Conservation (phyloP, 2,329 filamentous ascomycete genomes). For the Paecilomyces dactylethromorphus region DNA sequence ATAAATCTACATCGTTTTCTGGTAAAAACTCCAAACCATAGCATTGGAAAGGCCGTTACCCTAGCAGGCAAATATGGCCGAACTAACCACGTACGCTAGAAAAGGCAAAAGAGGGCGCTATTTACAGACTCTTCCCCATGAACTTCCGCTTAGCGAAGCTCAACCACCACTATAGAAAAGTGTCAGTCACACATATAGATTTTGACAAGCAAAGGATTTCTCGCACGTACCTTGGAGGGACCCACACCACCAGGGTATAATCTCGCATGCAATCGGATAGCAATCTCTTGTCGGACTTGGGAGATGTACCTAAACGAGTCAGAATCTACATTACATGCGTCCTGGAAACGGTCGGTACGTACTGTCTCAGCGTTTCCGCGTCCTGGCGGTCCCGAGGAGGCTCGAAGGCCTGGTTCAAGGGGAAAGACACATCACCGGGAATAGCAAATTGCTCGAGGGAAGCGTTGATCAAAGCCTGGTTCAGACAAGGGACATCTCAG, state of each 20-base stretch:
- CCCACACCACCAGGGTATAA: slow-evolving; percentile 72
- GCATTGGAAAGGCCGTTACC: background rate
- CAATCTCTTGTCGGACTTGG: slow-evolving; percentile 90
- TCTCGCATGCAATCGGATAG: slow-evolving; percentile 70
- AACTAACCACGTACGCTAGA: background rate
- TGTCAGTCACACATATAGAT: background rate
- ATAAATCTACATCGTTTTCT: background rate
- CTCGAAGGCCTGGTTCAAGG: slow-evolving; percentile 95
- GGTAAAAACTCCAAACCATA: background rate
- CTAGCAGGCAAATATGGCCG: background rate
- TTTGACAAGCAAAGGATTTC: slow-evolving; percentile 18
- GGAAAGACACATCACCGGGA: slow-evolving; percentile 87
- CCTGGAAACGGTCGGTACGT: slow-evolving; percentile 31
- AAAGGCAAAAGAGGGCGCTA: slow-evolving; percentile 3
- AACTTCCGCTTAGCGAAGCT: slow-evolving; percentile 99
- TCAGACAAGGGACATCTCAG: slow-evolving; percentile 26
- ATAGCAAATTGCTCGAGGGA: slow-evolving; percentile 95
- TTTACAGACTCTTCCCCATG: slow-evolving; percentile 85
- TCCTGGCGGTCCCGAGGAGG: slow-evolving; percentile 79
- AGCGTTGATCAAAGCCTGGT: slow-evolving; percentile 76
- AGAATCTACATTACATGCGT: slow-evolving; percentile 1
- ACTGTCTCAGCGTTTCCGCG: slow-evolving; percentile 81
- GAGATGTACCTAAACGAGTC: slow-evolving; percentile 50
- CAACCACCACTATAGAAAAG: slow-evolving; percentile 80
- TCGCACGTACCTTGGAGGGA: slow-evolving; percentile 54